Evolutionary conservation across 192 early-diverging fungal genomes (phyloP), one percentile per base, ranked within the genome.

Genomic region (Coemansia sp.): DNA sequence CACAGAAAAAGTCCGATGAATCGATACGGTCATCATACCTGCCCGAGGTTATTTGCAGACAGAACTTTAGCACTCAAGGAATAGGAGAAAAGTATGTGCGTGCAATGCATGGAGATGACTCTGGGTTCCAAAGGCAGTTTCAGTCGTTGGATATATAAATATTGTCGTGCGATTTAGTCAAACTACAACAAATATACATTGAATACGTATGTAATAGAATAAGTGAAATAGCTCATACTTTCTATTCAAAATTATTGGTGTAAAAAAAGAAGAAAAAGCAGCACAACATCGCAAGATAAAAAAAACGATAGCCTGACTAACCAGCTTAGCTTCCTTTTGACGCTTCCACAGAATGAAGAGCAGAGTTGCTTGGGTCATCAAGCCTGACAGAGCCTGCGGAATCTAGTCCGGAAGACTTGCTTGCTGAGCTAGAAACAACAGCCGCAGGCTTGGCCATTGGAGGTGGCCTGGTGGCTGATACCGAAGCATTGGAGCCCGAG

Each of bases 21-120:
- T 38, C 39, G 38, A 65, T 67, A 4, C 71, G 71, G 17, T 39
- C 45, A 13, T 39, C 25, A 50, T 95, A 89, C 70, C 79, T 88
- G 43, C 75, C 86, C 46, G 95, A 95, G 70, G 61, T 89, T 17
- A 67, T 90, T 5, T 89, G 85, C 66, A 75, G 88, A 12, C 96
- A 98, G 75, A 85, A 92, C 72, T 98, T 96, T 78, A 90, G 87
- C 70, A 83, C 89, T 13, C 89, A 93, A 58, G 94, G 95, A 20
- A 85, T 96, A 17, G 74, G 74, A 45, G 70, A 81, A 57, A 81
- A 76, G 62, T 81, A 69, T 43, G 50, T 81, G 22, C 73, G 74
- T 16, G 79, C 79, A 22, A 61, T 73, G 38, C 68, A 81, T 20
- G 79, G 79, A 42, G 74, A 76, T 50, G 69, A 80, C 63, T 66